Base-by-base conservation (phyloP, 345 rosid genomes). In the Camelina hispida region DNA sequence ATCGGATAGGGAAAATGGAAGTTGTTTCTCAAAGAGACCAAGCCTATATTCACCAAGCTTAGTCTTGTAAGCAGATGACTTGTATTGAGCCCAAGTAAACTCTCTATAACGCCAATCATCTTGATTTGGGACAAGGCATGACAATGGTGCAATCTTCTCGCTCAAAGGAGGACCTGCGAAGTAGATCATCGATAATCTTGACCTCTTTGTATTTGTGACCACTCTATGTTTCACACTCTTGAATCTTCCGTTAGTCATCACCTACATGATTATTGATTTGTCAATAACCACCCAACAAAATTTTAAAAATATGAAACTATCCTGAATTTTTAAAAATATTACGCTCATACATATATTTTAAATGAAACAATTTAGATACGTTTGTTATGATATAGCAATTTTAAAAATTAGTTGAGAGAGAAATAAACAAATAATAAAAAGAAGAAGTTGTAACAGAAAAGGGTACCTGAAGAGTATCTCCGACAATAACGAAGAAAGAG, bases 221-320 rank as follows among this genome's bases (percentile, higher is more conserved):
- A 93, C 98, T 61, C 98, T 84, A 38, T 93, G 98, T 74, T 81
- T 91, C 72, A 93, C 96, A 71, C 98, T 93, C 51, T 51, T 87
- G 65, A 93, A 83, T 80, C 86, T 85, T 44, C 98, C 94, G 23
- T 93, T 93, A 3, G 96, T 91, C 87, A 93, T 71, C 35, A 89
- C 98, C 97, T 93, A 79, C 62, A 71, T 16, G 23, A 22, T 22
- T 22, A 22, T 22, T 47, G 12, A 7, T 35, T 20, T 20, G 40
- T 30, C 13, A 34, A 65, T 34, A 35, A 9, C 34, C 59, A 32
- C 17, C 13, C 25, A 47, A 32, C 18, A 48, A 17, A 20, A 14
- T 8, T 14, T 59, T 20, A 32, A 7, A 30, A 28, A 47, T 22
- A 15, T n/a, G 13, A 25, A 25, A 25, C 4, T 3, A 25, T 25